Percentiles rank a stretch among this genome's conserved stretches.
These are phyloP conservation scores for Talaromyces sp. DNA, from an alignment of 2,329 filamentous ascomycete species.

Conservation along the genomic window DNA sequence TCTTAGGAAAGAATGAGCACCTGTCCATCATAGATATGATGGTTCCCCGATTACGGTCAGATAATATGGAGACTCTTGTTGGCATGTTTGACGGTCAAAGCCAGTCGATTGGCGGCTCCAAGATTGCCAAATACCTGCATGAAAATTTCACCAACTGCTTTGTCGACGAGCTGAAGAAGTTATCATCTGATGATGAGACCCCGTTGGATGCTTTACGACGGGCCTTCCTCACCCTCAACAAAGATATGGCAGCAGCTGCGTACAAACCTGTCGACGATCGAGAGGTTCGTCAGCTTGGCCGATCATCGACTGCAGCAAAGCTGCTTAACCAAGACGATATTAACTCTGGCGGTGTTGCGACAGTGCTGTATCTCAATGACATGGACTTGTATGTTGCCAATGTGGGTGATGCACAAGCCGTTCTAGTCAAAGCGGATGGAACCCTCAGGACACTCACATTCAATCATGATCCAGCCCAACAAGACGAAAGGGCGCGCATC, in stretches of 20 bases:
- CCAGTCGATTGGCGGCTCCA: slow-evolving; percentile 84
- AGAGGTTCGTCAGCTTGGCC: slow-evolving; percentile 54
- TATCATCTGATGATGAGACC: slow-evolving; percentile 68
- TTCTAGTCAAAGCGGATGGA: slow-evolving; percentile 86
- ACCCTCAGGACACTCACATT: slow-evolving; percentile 76
- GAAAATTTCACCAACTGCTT: slow-evolving; percentile 92
- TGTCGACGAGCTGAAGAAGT: slow-evolving; percentile 69
- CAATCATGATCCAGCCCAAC: slow-evolving; percentile 90
- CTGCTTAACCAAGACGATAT: slow-evolving; percentile 85
- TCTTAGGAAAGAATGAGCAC: slow-evolving; percentile 86
- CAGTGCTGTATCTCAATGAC: slow-evolving; percentile 81
- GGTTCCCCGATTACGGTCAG: slow-evolving; percentile 83
- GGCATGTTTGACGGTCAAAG: slow-evolving; percentile 95
- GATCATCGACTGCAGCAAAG: slow-evolving; percentile 67
- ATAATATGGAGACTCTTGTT: slow-evolving; percentile 82
- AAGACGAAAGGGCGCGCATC: slow-evolving; percentile 78
- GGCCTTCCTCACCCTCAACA: slow-evolving; percentile 85
- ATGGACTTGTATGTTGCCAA: slow-evolving; percentile 93
- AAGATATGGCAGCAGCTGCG: slow-evolving; percentile 82
- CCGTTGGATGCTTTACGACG: slow-evolving; percentile 78
- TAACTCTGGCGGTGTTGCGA: slow-evolving; percentile 84
- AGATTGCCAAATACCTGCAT: slow-evolving; percentile 93
- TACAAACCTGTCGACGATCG: slow-evolving; percentile 76
- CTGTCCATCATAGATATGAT: slow-evolving; percentile 94
- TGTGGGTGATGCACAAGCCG: slow-evolving; percentile 91